Evolutionary conservation across 2,329 filamentous ascomycete species (phyloP).

Genomic region (Neopestalotiopsis sp.): DNA sequence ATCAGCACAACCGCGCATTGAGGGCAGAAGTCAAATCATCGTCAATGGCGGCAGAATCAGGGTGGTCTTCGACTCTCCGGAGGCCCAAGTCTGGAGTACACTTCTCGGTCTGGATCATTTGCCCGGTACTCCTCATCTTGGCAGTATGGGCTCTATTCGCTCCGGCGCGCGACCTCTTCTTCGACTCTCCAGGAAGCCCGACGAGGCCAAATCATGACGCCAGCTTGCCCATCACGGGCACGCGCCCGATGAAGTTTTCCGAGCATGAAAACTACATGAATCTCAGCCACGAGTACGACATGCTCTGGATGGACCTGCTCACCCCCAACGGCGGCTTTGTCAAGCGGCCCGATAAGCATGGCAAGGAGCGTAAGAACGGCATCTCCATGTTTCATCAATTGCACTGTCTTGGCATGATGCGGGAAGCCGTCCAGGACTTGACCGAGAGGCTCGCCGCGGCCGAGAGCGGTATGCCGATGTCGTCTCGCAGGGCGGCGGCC

Average conservation of each 20-base stretch:
- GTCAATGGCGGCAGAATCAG: background rate
- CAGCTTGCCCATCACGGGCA: background rate
- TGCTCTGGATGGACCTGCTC: constrained; percentile 5
- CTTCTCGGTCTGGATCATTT: background rate
- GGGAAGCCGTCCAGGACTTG: constrained; percentile 4
- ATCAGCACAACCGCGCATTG: no score
- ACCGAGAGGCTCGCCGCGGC: constrained; percentile 10
- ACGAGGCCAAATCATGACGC: background rate
- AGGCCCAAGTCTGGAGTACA: background rate
- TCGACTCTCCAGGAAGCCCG: background rate
- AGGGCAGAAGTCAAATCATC: no score
- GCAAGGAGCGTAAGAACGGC: background rate
- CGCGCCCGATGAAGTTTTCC: constrained; percentile 3
- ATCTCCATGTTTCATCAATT: constrained; percentile 14
- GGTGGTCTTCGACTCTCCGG: background rate
- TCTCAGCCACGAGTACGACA: constrained; percentile 4
- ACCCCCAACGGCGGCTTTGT: constrained; percentile 8
- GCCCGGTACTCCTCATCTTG: background rate
- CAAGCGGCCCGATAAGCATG: background rate
- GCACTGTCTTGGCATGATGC: constrained; percentile 8
- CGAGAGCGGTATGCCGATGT: background rate
- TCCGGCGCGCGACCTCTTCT: background rate
- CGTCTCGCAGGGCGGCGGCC: background rate
- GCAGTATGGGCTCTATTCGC: background rate
- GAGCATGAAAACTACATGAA: constrained; percentile 13